Evolutionary conservation across 176 grass and related monocot species (phyloP).

Genomic region (Aegilops longissima): DNA sequence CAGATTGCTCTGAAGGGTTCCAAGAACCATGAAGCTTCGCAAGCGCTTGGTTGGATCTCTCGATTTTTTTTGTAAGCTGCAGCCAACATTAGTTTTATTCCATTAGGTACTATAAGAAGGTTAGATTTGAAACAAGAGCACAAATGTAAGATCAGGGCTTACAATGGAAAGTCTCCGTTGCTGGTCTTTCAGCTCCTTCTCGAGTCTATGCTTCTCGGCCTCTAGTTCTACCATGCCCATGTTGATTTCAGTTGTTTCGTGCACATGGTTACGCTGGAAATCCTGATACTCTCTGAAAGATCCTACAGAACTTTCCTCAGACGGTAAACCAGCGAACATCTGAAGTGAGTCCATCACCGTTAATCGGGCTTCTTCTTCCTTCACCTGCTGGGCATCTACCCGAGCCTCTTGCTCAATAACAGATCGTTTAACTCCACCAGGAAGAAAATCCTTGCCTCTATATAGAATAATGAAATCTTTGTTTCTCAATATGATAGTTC

Average conservation of each 20-base stretch:
- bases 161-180: slow-evolving; percentile 68
- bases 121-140: slow-evolving; percentile 15
- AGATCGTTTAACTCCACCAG: slow-evolving; percentile 50
- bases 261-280: slow-evolving; percentile 47
- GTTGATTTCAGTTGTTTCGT: slow-evolving; percentile 29
- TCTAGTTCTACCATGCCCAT: slow-evolving; percentile 45
- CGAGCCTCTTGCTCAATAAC: slow-evolving; percentile 59
- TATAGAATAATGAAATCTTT: slow-evolving; percentile 89
- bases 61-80: slow-evolving; percentile 80
- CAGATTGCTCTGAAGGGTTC: slow-evolving; percentile 43
- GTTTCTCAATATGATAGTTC: slow-evolving; percentile 94
- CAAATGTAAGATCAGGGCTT: slow-evolving; percentile 29
- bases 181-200: slow-evolving; percentile 73
- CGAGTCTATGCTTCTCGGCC: slow-evolving; percentile 60
- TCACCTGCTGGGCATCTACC: slow-evolving; percentile 57
- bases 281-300: slow-evolving; percentile 71
- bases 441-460: slow-evolving; percentile 96
- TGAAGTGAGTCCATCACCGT: slow-evolving; percentile 48
- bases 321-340: slow-evolving; percentile 27
- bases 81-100: slow-evolving; percentile 10
- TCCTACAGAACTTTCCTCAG: slow-evolving; percentile 46
- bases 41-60: slow-evolving; percentile 67
- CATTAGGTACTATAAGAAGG: not conserved
- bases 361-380: slow-evolving; percentile 82
- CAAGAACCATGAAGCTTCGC: slow-evolving; percentile 60